Evolutionary conservation across 495 filamentous ascomycete genomes (phyloP), one percentile per base, ranked within the genome.

Genomic region (Mytilinidion resinicola): DNA sequence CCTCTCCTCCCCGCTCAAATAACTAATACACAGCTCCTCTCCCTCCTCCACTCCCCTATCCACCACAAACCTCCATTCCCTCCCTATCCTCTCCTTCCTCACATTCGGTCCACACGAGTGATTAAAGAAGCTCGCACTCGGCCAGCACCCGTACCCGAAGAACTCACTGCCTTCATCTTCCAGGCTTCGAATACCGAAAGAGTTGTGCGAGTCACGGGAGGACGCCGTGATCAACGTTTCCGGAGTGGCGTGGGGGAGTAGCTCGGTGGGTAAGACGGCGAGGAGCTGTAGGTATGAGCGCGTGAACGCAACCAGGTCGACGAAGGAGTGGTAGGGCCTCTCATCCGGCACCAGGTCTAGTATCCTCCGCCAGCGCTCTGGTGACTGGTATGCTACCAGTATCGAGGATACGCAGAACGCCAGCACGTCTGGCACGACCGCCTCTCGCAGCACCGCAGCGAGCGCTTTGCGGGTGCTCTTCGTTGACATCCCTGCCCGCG

Each of bases 1-100:
- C 57, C 67, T 67, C 60, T 73, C 71, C 54, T 74, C 71, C 44
- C 68, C 68, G 20, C 71, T 70, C 46, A 74, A 57, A 68, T 74
- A 74, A 19, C 53, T 69, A 52, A 74, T 74, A 55, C 69, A 72
- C 52, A 71, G 55, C 62, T 74, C 57, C 48, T 72, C 69, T 4
- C 66, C 72, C 37, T 43, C 44, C 49, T 36, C 41, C 1, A 74
- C 44, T 8, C 66, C 63, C 54, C 56, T 15, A 9, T 46, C 49
- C 1, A 63, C 51, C 35, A 55, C 19, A 57, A 74, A 74, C 50
- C 54, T 38, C 72, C 72, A 74, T 8, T 15, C 30, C 41, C 63
- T 53, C 3, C 72, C 72, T 12, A 64, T 61, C 35, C 70, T 60
- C 49, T 25, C 25, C 67, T 74, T 74, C 34, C 44, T 55, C 12